Base-by-base conservation (phyloP, 345 rosid genomes). In the Cardamine resedifolia region DNA sequence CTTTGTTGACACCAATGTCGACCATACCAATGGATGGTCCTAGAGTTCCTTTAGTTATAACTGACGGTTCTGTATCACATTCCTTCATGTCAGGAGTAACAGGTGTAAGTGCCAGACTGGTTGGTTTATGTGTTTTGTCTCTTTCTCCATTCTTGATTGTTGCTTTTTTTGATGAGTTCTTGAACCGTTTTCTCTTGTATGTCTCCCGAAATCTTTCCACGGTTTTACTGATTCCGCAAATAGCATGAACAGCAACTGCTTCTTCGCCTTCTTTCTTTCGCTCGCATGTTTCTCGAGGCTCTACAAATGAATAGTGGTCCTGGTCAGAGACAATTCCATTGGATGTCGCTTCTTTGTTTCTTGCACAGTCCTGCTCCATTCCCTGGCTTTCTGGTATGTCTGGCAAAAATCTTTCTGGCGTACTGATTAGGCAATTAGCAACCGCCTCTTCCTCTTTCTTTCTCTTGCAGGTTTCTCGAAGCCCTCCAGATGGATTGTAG, bases 1-100 rank as follows among this genome's bases (percentile, higher is more conserved):
- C 64, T 60, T 83, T 79, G 63, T 81, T 80, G 31, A 81, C 59
- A 28, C 96, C 92, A 19, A 87, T 79, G 79, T 89, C 92, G n/a
- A 84, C 72, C 30, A 72, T 76, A 44, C 96, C 91, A 64, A 84
- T 50, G 30, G 80, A 70, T 56, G 87, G 82, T 50, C 91, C 85
- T n/a, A 64, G 44, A 36, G 38, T 47, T 12, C 78, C 96, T 0
- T 60, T 76, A 43, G 73, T 65, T 39, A 51, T 47, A 64, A 76
- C 53, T 4, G 71, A 78, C 10, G 75, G 61, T 24, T 78, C 82
- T 43, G 74, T 31, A 8, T 71, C 62, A 66, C 68, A 50, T 21
- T 77, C 80, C 14, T 81, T 69, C 52, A 48, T 55, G 27, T 28
- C 64, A 50, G 80, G 82, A 68, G 83, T 81, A 68, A 34, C 58